Base-by-base conservation (phyloP, 1,284 basidiomycete genomes). In the Rugosomyces carneus region DNA sequence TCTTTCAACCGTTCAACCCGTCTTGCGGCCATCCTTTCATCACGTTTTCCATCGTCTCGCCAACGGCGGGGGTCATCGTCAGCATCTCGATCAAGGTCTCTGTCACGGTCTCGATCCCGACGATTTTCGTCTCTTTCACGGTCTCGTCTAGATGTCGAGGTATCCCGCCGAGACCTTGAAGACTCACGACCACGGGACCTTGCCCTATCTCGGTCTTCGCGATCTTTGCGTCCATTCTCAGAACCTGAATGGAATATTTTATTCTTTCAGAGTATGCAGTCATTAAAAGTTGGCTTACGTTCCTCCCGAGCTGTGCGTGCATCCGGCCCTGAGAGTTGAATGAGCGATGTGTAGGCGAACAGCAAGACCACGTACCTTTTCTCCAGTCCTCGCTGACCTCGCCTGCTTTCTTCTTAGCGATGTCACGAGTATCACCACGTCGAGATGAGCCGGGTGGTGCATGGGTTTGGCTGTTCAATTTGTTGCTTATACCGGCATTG, bases 311-410 rank as follows among this genome's bases (percentile, higher is more conserved):
- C 64, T 39, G 71, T 59, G 47, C 81, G 72, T 48, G 71, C 61
- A 54, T 84, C 81, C 45, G 68, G 58, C 44, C 73, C 75, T 80
- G 44, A 27, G 44, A 50, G 48, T 29, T 47, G 40, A 35, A 48
- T 53, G 34, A 46, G 44, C 29, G 36, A 32, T 27, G 37, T 47
- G 42, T 54, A 53, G 49, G 48, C 35, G 48, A 24, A 44, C 40
- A 45, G 44, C 40, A 42, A 38, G 49, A 35, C 61, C 69, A 50
- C 56, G 35, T 42, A 87, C 86, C 83, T 76, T 84, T 75, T 58
- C 86, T 74, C 86, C 86, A 89, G 59, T 89, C 86, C 55, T 89
- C 85, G 53, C 76, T 80, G 35, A 69, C 70, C 60, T 89, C 87
- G 34, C 80, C 84, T 37, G 71, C 69, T 63, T 82, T 86, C 65